Conservation (phyloP, 192 early-diverging fungal genomes). For the Geranomyces michiganensis region DNA sequence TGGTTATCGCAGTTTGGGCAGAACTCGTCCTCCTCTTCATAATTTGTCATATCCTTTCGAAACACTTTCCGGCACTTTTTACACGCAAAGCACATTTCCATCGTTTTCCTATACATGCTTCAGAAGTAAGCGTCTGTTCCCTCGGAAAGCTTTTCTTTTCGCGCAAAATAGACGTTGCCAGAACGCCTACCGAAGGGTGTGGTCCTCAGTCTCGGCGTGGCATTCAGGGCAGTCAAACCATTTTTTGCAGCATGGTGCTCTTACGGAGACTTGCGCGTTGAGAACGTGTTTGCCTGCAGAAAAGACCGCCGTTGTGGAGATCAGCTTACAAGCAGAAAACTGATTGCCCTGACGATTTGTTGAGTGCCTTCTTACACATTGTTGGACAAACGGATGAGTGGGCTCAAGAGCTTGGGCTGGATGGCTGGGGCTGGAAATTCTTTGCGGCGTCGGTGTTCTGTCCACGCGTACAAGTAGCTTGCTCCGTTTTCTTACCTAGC, state of each 20-base stretch:
- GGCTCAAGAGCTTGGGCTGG: too few species aligned
- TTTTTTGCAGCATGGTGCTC: constrained; percentile 89
- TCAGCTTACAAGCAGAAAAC: too few species aligned
- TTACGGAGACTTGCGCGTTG: constrained; percentile 93
- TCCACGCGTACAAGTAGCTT: too few species aligned
- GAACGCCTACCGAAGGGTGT: constrained; percentile 57
- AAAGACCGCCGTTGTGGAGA: too few species aligned
- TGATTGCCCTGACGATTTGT: too few species aligned
- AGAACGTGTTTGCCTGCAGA: constrained; percentile 89
- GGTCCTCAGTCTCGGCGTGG: constrained; percentile 79
- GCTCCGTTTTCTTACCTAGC: too few species aligned
- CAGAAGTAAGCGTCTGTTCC: not conserved
- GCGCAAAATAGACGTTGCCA: not conserved
- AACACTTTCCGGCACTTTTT: constrained; percentile 99
- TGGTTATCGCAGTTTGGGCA: constrained; percentile 99
- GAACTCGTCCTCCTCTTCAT: constrained; percentile 94
- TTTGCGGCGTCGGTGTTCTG: too few species aligned
- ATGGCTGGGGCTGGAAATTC: too few species aligned
- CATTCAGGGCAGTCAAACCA: constrained; percentile 99
- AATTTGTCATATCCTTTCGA: constrained; percentile 85
- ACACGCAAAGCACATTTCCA: constrained; percentile 95
- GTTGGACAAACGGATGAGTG: too few species aligned
- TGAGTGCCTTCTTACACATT: too few species aligned
- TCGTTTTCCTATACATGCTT: constrained; percentile 58
- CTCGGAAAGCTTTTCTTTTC: not conserved